A percentile compares a stretch with the other conserved stretches of the same genome.
Conservation (phyloP, 169 alveolate genomes). For the Blepharisma undulans region DNA sequence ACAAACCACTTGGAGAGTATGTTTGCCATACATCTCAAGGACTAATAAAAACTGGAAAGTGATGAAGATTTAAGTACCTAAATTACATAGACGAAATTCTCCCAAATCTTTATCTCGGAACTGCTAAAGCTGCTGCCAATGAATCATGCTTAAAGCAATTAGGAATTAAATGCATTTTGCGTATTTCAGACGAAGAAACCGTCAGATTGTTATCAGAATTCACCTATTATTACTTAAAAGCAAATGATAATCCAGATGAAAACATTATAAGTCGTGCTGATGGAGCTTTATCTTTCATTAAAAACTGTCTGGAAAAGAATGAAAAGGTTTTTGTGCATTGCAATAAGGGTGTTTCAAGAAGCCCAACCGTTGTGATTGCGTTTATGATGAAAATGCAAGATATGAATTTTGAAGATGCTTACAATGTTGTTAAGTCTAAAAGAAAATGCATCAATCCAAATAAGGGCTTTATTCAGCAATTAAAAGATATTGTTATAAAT, state of each 20-base stretch:
- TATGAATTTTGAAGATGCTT: no score
- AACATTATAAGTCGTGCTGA: background rate
- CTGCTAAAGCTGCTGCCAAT: background rate
- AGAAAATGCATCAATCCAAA: no score
- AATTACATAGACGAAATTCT: background rate
- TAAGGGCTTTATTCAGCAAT: no score
- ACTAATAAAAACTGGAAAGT: no score
- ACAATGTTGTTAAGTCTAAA: no score
- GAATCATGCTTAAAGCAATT: background rate
- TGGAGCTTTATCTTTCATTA: slow-evolving; percentile 52
- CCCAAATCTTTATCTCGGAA: background rate
- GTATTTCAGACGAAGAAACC: background rate
- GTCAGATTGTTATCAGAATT: background rate
- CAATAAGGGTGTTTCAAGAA: slow-evolving; percentile 71
- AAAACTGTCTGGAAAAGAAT: slow-evolving; percentile 25
- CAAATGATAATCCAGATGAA: background rate
- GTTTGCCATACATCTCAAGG: no score
- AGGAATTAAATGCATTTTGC: background rate
- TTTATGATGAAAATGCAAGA: no score
- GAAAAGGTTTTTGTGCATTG: slow-evolving; percentile 78
- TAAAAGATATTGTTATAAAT: no score
- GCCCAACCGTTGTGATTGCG: slow-evolving; percentile 72
- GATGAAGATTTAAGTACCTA: no score
- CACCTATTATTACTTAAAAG: background rate
- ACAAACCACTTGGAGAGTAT: no score